Base-by-base conservation (phyloP, 129 eudicot species). In the Smallanthus sonchifolius region DNA sequence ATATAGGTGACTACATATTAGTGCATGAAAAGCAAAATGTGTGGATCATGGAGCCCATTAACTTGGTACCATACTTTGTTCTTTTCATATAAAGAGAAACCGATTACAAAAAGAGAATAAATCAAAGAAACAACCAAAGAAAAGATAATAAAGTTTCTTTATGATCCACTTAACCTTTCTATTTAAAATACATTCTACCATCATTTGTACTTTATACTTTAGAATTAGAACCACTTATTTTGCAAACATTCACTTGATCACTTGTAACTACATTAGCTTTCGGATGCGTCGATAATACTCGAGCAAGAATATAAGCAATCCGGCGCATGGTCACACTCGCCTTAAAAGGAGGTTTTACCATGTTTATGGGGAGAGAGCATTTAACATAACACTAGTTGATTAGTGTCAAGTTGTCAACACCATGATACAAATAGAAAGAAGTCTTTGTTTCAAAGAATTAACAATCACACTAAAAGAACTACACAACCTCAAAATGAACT, bases 1-100 rank as follows among this genome's bases (percentile, higher is more conserved):
- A 64, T 75, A 52, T 49, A 47, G 39, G 54, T 75, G 52, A 49
- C 61, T 10, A 47, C 64, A 64, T 16, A 57, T 47, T 63, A 63
- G 70, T 45, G 20, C 77, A 24, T 74, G 24, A 35, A 60, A 73
- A 44, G 69, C 61, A 73, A n/a, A 56, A 42, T 60, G 59, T 63
- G 62, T 49, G 49, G 49, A 44, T 30, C 13, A 45, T 44, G 42
- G 69, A 42, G 16, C 45, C 59, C 42, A 57, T 59, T 7, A 40
- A 73, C 16, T 73, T n/a, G 5, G 19, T 44, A 74, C 51, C 70
- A 32, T 24, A 17, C 70, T 54, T 60, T 55, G 8, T 17, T 14
- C 30, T 10, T 39, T 65, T 62, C 28, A 62, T 36, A 13, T 13
- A 36, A 37, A n/a, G 36, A 36, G 10, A 60, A 60, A 60, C 66